A percentile compares a stretch with the other conserved stretches of the same genome.
Conservation (phyloP, 345 rosid genomes). For the Cochlearia excelsa region DNA sequence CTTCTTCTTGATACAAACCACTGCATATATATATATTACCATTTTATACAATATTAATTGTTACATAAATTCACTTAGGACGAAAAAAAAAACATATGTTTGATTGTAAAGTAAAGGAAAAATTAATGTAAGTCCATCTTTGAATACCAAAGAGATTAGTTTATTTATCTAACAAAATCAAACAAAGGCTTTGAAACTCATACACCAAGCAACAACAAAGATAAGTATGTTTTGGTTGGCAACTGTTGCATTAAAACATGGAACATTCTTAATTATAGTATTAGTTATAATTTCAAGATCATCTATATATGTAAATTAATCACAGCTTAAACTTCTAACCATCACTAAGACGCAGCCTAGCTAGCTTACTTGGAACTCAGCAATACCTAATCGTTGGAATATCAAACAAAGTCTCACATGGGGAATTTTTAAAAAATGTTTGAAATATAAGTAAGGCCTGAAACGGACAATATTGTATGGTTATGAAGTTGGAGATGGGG, state of each 20-base stretch:
- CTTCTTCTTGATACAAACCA: constrained; percentile 57
- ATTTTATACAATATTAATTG: too few relatives aligned
- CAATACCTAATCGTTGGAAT: too few relatives aligned
- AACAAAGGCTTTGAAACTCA: too few relatives aligned
- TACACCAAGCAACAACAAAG: constrained; percentile 1
- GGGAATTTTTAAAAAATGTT: too few relatives aligned
- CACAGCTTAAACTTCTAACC: constrained; percentile 14
- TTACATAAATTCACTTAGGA: too few relatives aligned
- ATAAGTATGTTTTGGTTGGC: constrained; percentile 1
- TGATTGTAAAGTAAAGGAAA: not conserved
- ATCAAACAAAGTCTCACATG: too few relatives aligned
- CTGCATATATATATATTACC: constrained; percentile 34
- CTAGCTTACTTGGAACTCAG: not conserved
- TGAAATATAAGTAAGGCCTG: too few relatives aligned
- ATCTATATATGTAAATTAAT: not conserved
- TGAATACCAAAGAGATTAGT: not conserved
- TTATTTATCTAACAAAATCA: constrained; percentile 3
- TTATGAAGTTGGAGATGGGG: too few relatives aligned
- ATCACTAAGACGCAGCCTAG: constrained; percentile 14
- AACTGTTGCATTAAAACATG: constrained; percentile 16
- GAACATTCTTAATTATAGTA: constrained; percentile 5
- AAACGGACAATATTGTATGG: too few relatives aligned
- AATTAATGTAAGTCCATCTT: not conserved
- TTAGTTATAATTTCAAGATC: constrained; percentile 1
- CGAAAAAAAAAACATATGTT: not conserved